Evolutionary conservation across 306 rosid species (phyloP).

Genomic region (Psophocarpus tetragonolobus): DNA sequence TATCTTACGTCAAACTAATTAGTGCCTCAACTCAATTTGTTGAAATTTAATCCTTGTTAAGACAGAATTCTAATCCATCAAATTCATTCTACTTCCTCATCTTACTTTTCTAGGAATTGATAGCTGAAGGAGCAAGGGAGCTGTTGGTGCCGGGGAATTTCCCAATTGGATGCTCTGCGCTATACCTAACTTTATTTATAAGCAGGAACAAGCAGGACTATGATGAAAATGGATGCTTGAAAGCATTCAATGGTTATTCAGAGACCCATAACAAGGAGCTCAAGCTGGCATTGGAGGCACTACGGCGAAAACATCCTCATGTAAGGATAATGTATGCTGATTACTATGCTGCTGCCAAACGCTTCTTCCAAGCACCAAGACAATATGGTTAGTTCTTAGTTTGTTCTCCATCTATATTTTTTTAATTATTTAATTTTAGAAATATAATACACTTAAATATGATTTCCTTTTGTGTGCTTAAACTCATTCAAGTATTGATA

Average conservation of each 20-base stretch:
- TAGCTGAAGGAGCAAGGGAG: constrained; percentile 68
- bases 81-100: not conserved
- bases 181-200: constrained; percentile 49
- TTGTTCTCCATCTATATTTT: not conserved
- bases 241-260: constrained; percentile 52
- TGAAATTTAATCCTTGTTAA: not conserved
- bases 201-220: constrained; percentile 44
- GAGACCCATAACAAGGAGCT: constrained; percentile 57
- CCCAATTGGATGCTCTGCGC: constrained; percentile 65
- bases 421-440: too few relatives aligned
- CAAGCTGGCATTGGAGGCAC: constrained; percentile 36
- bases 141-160: constrained; percentile 72
- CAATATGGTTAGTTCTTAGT: constrained; percentile 46
- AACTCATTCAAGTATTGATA: too few relatives aligned
- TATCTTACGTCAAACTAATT: constrained; percentile 29
- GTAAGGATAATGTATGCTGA: constrained; percentile 64
- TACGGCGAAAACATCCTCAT: constrained; percentile 47
- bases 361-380: constrained; percentile 49
- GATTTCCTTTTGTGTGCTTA: too few relatives aligned
- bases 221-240: constrained; percentile 64
- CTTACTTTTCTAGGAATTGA: constrained; percentile 48
- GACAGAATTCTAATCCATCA: not conserved
- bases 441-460: too few relatives aligned
- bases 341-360: constrained; percentile 58
- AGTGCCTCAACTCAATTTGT: not conserved